These are phyloP conservation scores for Rosa hybrid DNA, from an alignment of 331 rosid species.

Conservation along the genomic window DNA sequence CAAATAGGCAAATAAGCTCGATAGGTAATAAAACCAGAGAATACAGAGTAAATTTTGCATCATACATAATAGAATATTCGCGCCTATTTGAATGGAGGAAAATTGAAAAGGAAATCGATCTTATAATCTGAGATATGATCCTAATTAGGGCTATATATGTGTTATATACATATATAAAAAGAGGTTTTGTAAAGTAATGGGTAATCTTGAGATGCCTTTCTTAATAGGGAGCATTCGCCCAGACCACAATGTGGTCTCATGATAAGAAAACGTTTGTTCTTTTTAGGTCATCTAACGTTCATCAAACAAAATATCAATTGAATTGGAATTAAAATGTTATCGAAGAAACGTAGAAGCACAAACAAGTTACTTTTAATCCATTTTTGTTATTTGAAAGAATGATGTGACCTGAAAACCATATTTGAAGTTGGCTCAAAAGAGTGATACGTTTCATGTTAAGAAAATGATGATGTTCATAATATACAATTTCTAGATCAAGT, in stretches of 20 bases:
- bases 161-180: neutral
- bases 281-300: neutral
- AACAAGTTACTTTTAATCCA: neutral
- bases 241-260: neutral
- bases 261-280: neutral
- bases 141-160: neutral
- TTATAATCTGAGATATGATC: neutral
- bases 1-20: slow-evolving; percentile 2
- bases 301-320: neutral
- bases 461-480: neutral
- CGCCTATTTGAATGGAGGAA: no score
- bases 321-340: neutral
- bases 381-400: neutral
- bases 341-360: neutral
- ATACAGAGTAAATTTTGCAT: neutral
- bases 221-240: neutral
- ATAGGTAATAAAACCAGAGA: neutral
- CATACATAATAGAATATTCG: neutral
- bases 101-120: neutral
- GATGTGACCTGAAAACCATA: neutral
- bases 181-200: neutral
- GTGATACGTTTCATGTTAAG: neutral
- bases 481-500: neutral
- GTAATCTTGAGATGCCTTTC: neutral
- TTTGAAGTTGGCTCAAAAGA: slow-evolving; percentile 1